Conservation (phyloP, 805 yeast species). For the Yamadazyma tumulicola region DNA sequence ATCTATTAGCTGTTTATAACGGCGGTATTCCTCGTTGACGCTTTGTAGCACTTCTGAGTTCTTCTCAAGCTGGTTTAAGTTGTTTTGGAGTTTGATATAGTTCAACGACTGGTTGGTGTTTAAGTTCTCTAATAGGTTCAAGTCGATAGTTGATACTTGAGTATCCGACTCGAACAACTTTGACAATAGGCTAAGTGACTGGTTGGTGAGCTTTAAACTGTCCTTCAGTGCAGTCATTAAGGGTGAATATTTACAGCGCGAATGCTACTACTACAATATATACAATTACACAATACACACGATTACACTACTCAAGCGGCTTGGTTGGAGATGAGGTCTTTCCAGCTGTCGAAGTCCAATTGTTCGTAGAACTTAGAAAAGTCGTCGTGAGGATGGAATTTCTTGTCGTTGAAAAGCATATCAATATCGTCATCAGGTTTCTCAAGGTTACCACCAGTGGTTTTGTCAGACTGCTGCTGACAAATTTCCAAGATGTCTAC, state of each 20-base stretch:
- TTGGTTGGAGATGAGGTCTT: conserved; percentile 3
- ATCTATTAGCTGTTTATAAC: conserved; percentile 19
- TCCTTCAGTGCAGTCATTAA: conserved; percentile 28
- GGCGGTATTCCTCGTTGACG: conserved; percentile 25
- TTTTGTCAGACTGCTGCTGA: conserved; percentile 6
- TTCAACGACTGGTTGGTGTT: conserved; percentile 58
- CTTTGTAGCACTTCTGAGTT: conserved; percentile 30
- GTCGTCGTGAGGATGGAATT: conserved; percentile 21
- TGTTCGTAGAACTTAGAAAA: conserved; percentile 17
- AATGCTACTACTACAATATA: no score
- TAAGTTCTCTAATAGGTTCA: conserved; percentile 49
- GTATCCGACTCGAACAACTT: conserved; percentile 39
- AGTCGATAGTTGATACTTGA: conserved; percentile 38
- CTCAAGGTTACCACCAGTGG: conserved; percentile 18
- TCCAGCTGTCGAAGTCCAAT: conserved; percentile 12
- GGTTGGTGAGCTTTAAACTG: conserved; percentile 19
- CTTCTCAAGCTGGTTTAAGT: conserved; percentile 40
- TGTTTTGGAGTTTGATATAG: conserved; percentile 42
- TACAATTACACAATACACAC: conserved; percentile 1
- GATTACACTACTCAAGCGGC: not conserved
- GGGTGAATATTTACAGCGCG: not conserved
- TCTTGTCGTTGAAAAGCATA: conserved; percentile 35
- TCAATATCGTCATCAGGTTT: conserved; percentile 31
- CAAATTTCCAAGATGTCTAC: conserved; percentile 22
- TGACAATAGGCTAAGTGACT: conserved; percentile 27